Conservation (phyloP, 2,329 filamentous ascomycete species). For the Dothideomycetidae sp. region DNA sequence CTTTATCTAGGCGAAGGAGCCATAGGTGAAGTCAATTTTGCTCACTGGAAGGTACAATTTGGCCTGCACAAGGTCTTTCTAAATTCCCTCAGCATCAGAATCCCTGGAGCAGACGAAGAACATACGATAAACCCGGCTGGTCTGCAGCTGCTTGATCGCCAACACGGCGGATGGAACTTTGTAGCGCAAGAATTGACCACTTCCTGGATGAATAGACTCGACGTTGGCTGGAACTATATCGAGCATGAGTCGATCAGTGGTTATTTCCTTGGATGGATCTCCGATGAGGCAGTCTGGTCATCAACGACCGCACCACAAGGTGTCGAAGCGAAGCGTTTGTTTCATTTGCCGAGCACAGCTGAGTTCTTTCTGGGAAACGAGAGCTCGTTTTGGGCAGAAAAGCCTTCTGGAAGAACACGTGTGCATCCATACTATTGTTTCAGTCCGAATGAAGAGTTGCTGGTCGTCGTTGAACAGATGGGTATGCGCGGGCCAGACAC, state of each 20-base stretch:
- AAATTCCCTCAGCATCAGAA: slow-evolving; percentile 15
- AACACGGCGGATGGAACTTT: background rate
- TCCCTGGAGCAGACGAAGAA: background rate
- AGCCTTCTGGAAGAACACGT: background rate
- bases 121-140: background rate
- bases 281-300: background rate
- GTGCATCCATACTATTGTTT: background rate
- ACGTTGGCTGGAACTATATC: background rate
- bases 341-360: background rate
- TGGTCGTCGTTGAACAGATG: slow-evolving; percentile 2
- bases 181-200: background rate
- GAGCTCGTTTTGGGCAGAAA: background rate
- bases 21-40: slow-evolving; percentile 13
- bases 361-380: background rate
- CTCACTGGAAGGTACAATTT: slow-evolving; percentile 22
- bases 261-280: background rate
- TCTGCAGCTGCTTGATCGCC: background rate
- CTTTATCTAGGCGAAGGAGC: slow-evolving; percentile 21
- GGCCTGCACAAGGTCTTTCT: slow-evolving; percentile 21
- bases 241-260: background rate
- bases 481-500: background rate
- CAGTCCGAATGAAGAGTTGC: background rate
- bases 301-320: background rate
- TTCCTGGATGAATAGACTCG: no score
- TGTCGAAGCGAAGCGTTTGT: background rate